Conservation (phyloP, 768 basidiomycete species). For the Rhodosporidiobolus odoratus region DNA sequence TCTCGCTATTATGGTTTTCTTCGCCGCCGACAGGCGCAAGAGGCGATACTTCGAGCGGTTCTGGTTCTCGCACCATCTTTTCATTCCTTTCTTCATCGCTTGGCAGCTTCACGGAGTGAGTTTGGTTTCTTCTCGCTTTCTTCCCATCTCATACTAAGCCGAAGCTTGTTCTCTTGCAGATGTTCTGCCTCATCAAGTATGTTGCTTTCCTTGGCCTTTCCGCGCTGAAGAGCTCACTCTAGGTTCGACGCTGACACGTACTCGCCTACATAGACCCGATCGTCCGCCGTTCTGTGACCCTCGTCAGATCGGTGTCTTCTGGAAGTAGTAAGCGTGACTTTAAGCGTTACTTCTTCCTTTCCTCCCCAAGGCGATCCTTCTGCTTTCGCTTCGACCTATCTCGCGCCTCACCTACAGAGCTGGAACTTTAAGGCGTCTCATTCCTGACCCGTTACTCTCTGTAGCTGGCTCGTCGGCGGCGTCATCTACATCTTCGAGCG, state of each 20-base stretch:
- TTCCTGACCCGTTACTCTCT: not conserved
- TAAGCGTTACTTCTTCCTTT: not conserved
- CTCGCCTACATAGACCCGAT: slow-evolving; percentile 55
- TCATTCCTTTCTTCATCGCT: slow-evolving; percentile 82
- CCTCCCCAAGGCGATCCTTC: not conserved
- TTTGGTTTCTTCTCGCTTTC: not conserved
- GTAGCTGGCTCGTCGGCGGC: slow-evolving; percentile 71
- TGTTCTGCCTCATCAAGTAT: slow-evolving; percentile 66
- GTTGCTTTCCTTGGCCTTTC: slow-evolving; percentile 42
- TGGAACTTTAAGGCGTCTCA: not conserved
- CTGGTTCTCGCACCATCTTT: slow-evolving; percentile 55
- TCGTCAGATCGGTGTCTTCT: slow-evolving; percentile 85
- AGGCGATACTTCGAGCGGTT: slow-evolving; percentile 65
- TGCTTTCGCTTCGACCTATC: not conserved
- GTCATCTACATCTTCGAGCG: slow-evolving; percentile 81
- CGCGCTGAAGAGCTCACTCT: not conserved
- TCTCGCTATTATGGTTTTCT: slow-evolving; percentile 76
- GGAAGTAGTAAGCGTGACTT: slow-evolving; percentile 59
- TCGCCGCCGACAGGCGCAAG: slow-evolving; percentile 68
- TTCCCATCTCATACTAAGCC: not conserved
- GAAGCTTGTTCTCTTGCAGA: not conserved
- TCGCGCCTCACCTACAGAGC: not conserved
- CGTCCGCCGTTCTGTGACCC: slow-evolving; percentile 78
- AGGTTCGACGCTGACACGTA: not conserved
- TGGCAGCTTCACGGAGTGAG: slow-evolving; percentile 59